phyloP scores from a whole-genome alignment of 495 filamentous ascomycete species.

The Halenospora varia region DNA sequence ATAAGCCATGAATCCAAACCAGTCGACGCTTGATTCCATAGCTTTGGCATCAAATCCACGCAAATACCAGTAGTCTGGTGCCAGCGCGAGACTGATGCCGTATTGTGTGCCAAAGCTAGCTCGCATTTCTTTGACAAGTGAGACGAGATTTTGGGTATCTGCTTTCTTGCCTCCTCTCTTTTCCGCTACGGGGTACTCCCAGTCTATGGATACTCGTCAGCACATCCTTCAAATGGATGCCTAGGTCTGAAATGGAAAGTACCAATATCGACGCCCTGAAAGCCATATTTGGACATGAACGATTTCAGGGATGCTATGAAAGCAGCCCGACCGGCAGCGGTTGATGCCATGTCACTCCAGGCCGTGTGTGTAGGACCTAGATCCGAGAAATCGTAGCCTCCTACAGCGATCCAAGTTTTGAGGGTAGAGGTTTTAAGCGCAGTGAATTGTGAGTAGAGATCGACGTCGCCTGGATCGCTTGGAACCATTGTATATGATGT shows the following conservation, averaged over 20 bases:
- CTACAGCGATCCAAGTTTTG: conserved; percentile 35
- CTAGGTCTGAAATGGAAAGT: conserved; percentile 20
- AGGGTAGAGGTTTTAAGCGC: conserved; percentile 14
- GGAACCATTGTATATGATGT: conserved; percentile 10
- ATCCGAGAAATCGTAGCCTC: conserved; percentile 44
- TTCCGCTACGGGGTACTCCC: conserved; percentile 47
- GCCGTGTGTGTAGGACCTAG: conserved; percentile 22
- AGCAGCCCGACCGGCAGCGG: conserved; percentile 22
- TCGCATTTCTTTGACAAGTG: background rate
- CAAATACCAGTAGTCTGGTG: conserved; percentile 50
- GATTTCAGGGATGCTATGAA: conserved; percentile 39
- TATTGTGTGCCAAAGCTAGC: background rate
- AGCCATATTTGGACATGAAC: conserved; percentile 42
- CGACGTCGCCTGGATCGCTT: conserved; percentile 2
- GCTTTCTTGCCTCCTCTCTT: conserved; percentile 39
- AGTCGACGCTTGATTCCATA: conserved; percentile 36
- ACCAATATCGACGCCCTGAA: conserved; percentile 51
- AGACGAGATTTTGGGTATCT: conserved; percentile 34
- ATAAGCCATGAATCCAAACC: conserved; percentile 53
- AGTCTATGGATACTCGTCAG: conserved; percentile 39
- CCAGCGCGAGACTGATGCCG: conserved; percentile 31
- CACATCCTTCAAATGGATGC: background rate
- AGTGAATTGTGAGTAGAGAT: conserved; percentile 6
- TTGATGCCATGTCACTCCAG: conserved; percentile 30
- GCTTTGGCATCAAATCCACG: conserved; percentile 39